Evolutionary conservation across 2,329 filamentous ascomycete genomes (phyloP).

Genomic region (Phialocephala subalpina): DNA sequence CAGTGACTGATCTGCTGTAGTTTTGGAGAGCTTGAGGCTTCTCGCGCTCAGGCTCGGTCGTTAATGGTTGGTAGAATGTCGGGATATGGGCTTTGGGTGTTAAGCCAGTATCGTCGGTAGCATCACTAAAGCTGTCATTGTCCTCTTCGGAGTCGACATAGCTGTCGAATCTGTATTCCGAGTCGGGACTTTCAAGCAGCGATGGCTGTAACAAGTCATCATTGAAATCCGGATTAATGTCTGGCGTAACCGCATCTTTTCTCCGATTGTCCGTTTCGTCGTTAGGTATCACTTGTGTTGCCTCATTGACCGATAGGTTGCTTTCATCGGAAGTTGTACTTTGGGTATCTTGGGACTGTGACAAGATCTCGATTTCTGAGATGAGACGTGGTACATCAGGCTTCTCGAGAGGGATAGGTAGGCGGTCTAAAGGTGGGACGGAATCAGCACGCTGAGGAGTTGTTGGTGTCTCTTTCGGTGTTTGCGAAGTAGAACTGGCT

Average conservation of each 20-base stretch:
- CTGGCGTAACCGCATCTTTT: background rate
- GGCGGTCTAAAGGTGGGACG: background rate
- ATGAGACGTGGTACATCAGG: constrained; percentile 14
- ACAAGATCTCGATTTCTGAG: constrained; percentile 6
- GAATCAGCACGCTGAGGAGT: constrained; percentile 14
- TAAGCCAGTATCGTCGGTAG: constrained; percentile 39
- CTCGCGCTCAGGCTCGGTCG: constrained; percentile 40
- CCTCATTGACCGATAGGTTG: background rate
- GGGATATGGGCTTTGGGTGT: constrained; percentile 38
- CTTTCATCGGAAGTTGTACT: background rate
- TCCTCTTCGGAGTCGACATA: constrained; percentile 18
- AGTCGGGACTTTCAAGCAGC: constrained; percentile 17
- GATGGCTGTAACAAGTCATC: constrained; percentile 20
- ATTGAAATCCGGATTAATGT: background rate
- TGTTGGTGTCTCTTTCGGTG: background rate
- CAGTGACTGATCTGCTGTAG: constrained; percentile 47
- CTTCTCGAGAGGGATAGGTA: constrained; percentile 10
- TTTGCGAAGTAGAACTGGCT: background rate
- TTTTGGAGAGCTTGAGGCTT: constrained; percentile 43
- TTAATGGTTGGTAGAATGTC: constrained; percentile 40
- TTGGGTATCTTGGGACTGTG: background rate
- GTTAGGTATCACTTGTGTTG: background rate
- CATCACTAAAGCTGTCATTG: constrained; percentile 38
- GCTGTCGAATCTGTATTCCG: constrained; percentile 8
- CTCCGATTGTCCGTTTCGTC: background rate